These are phyloP conservation scores for Coleophoma crateriformis DNA, from an alignment of 2,329 filamentous ascomycete genomes.

Conservation along the genomic window DNA sequence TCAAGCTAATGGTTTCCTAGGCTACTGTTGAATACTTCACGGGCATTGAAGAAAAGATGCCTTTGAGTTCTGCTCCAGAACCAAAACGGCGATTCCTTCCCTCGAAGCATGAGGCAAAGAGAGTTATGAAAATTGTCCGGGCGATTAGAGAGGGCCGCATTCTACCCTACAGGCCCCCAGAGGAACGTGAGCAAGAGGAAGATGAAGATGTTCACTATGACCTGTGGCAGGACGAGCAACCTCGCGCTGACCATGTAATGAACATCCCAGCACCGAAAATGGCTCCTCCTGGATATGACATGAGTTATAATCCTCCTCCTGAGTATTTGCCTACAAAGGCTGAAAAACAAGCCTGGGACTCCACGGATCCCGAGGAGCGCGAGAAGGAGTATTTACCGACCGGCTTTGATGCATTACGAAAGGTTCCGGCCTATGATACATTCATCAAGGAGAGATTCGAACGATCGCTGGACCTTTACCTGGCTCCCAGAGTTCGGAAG, in stretches of 20 bases:
- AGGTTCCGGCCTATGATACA: conserved; percentile 83
- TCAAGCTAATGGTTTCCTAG: conserved; percentile 29
- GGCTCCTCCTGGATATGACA: conserved; percentile 86
- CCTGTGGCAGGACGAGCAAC: conserved; percentile 89
- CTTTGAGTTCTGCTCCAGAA: conserved; percentile 87
- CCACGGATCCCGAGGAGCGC: conserved; percentile 81
- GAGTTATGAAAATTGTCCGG: conserved; percentile 94
- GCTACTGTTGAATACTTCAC: conserved; percentile 94
- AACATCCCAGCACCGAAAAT: conserved; percentile 92
- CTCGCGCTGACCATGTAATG: conserved; percentile 81
- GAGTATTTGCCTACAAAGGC: conserved; percentile 87
- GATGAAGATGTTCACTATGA: conserved; percentile 70
- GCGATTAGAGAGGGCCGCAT: conserved; percentile 94
- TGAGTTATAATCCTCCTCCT: conserved; percentile 92
- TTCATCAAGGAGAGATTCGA: conserved; percentile 97
- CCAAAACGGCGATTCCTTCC: conserved; percentile 94
- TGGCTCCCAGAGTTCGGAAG: conserved; percentile 85
- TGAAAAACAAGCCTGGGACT: conserved; percentile 81
- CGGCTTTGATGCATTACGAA: conserved; percentile 77
- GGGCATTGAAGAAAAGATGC: conserved; percentile 86
- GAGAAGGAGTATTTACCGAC: conserved; percentile 84
- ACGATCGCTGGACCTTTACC: conserved; percentile 88
- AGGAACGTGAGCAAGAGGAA: conserved; percentile 65
- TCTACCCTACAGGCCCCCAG: conserved; percentile 76
- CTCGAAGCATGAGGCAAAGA: conserved; percentile 94